Evolutionary conservation across 208 protist genomes (phyloP).

Genomic region (Leishmania braziliensis): DNA sequence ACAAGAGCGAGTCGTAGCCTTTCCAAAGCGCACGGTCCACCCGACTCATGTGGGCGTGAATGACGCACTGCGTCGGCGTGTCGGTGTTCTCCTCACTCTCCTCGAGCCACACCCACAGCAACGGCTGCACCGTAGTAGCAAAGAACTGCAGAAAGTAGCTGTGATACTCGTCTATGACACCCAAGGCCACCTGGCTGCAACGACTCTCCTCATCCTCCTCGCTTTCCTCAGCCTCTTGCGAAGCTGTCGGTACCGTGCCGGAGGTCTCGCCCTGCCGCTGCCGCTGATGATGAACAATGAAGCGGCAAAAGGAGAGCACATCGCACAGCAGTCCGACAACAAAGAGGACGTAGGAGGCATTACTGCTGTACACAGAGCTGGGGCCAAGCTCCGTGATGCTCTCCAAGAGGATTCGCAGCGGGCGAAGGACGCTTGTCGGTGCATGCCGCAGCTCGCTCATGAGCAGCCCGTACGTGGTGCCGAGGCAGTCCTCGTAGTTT

Average conservation of each 20-base stretch:
- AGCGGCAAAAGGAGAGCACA: slow-evolving; percentile 50
- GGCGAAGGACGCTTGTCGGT: slow-evolving; percentile 55
- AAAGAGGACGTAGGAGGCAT: slow-evolving; percentile 77
- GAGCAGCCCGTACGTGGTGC: slow-evolving; percentile 80
- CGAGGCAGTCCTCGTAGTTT: slow-evolving; percentile 59
- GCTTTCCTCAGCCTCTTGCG: neutral
- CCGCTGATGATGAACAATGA: slow-evolving; percentile 28
- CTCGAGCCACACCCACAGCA: slow-evolving; percentile 53
- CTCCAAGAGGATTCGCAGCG: slow-evolving; percentile 49
- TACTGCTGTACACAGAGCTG: slow-evolving; percentile 79
- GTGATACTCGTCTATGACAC: slow-evolving; percentile 31
- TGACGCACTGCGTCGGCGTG: slow-evolving; percentile 74
- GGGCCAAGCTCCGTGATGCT: slow-evolving; percentile 53
- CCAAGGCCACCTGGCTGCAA: slow-evolving; percentile 5
- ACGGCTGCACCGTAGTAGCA: slow-evolving; percentile 31
- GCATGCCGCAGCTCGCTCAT: slow-evolving; percentile 84
- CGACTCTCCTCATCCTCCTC: slow-evolving; percentile 8
- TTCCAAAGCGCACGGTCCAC: slow-evolving; percentile 60
- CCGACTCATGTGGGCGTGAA: slow-evolving; percentile 58
- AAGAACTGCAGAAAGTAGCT: slow-evolving; percentile 39
- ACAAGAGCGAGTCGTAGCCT: slow-evolving; percentile 8
- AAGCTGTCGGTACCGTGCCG: neutral
- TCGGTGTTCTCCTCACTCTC: slow-evolving; percentile 68
- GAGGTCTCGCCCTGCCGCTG: neutral
- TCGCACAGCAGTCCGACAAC: slow-evolving; percentile 66